Evolutionary conservation across 2,329 filamentous ascomycete genomes (phyloP).

Genomic region (Aureobasidium lini): DNA sequence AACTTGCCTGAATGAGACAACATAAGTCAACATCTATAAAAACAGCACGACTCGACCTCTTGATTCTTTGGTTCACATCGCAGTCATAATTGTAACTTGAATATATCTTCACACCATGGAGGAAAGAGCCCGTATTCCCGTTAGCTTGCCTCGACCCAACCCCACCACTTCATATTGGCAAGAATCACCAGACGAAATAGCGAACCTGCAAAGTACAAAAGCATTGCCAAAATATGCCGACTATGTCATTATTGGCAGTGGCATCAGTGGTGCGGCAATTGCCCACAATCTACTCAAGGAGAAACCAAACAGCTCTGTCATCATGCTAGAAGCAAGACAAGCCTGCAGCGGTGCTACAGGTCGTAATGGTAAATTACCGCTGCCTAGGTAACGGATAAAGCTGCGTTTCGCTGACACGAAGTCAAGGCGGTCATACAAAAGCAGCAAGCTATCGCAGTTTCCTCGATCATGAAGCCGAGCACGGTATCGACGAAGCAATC

Average conservation of each 20-base stretch:
- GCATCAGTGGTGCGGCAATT: constrained; percentile 33
- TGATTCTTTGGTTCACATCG: not conserved
- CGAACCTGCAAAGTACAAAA: constrained; percentile 24
- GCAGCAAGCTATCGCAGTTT: constrained; percentile 47
- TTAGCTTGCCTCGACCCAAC: constrained; percentile 24
- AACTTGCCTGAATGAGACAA: not conserved
- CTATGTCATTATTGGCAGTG: constrained; percentile 33
- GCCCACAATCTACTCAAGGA: constrained; percentile 30
- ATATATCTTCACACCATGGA: not conserved
- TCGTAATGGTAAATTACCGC: too few relatives aligned
- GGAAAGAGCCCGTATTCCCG: constrained; percentile 15
- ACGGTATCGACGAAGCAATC: constrained; percentile 44
- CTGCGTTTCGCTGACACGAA: not conserved
- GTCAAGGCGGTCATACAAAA: constrained; percentile 41
- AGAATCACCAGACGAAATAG: constrained; percentile 30
- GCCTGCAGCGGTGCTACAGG: constrained; percentile 35
- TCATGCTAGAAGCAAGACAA: constrained; percentile 35
- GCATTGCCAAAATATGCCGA: constrained; percentile 24
- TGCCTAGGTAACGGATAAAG: too few relatives aligned
- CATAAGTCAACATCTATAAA: not conserved
- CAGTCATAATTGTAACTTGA: too few relatives aligned
- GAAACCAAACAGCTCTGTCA: constrained; percentile 19
- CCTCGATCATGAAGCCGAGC: constrained; percentile 35
- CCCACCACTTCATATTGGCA: constrained; percentile 38
- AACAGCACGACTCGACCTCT: not conserved